A percentile compares a stretch with the other conserved stretches of the same genome.
Conservation (phyloP, 768 basidiomycete species). For the Lentinula guzmanii region DNA sequence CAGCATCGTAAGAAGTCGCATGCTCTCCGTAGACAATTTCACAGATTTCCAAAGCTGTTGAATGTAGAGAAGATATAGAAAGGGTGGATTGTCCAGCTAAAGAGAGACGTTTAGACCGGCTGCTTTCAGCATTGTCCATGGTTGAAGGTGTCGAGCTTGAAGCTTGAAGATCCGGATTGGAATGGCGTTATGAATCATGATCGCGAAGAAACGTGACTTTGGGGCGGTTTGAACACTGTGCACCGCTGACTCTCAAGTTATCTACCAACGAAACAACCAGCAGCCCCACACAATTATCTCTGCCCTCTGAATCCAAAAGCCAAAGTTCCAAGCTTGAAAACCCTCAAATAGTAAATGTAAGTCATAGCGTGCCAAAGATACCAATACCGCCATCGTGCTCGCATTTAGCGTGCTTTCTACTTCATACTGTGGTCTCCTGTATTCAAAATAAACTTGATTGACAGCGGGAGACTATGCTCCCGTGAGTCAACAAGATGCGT, state of each 20-base stretch:
- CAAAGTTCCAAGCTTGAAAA: too few species aligned
- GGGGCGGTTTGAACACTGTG: neutral
- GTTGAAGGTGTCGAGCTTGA: neutral
- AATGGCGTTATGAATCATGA: neutral
- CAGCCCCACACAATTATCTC: too few species aligned
- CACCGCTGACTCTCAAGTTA: too few species aligned
- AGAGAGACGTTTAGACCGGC: neutral
- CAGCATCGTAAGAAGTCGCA: conserved; percentile 41
- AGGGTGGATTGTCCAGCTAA: neutral
- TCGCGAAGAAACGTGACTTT: neutral
- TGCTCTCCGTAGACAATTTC: conserved; percentile 61
- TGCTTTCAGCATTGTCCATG: neutral
- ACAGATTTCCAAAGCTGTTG: conserved; percentile 64
- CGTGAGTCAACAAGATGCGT: neutral
- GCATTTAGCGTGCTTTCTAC: too few species aligned
- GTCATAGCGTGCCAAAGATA: too few species aligned
- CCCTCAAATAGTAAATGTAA: too few species aligned
- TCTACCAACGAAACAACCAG: too few species aligned
- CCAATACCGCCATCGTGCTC: too few species aligned
- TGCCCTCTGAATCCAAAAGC: too few species aligned
- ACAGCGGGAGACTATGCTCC: neutral
- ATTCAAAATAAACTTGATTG: neutral
- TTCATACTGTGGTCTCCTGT: too few species aligned
- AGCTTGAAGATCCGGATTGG: too few species aligned
- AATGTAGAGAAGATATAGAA: conserved; percentile 31